Base-by-base conservation (phyloP, 352 stramenopile genomes). In the Phytophthora citrophthora region DNA sequence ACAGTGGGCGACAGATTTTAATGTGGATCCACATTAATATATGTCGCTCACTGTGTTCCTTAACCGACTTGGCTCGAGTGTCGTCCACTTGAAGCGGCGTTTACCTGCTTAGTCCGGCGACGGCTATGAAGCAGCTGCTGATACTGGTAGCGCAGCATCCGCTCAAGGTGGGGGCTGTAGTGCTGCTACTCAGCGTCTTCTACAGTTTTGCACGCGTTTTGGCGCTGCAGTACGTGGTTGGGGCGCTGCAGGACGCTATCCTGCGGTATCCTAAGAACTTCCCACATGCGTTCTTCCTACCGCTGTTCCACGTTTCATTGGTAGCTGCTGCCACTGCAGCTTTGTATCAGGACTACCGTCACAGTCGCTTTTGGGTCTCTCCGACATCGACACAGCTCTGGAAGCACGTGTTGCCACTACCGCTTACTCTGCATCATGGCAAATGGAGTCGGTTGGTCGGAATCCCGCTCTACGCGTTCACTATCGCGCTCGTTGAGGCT, bases 181-280 rank as follows among this genome's bases (percentile, higher is more conserved):
- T 94, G 32, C 53, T 89, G n/a, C 40, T 81, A 15, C 65, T 90
- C 23, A 79, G 77, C 53, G 54, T 72, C 40, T 78, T 89, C 65
- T 93, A 91, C 68, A 81, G 70, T 26, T 94, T 88, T 57, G 79
- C 83, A 41, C 77, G 80, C 45, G 74, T 94, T n/a, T 61, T 93
- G 55, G 64, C 72, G 48, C 49, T 88, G n/a, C 81, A 92, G 40
- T 76, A 71, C 48, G 45, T 74, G 43, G 61, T 89, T 18, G 81
- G 73, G 32, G 76, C 74, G 9, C 24, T 81, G 15, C 78, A 79
- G 44, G 74, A 84, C 57, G 79, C 69, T 34, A 86, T 90, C 46
- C 54, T 79, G 31, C 67, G 74, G 16, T 85, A 86, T 45, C 73
- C 77, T 11, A 79, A 72, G 54, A 88, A 81, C 49, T 88, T 90